Percentiles rank a stretch among this genome's conserved stretches.
Evolutionary conservation across 169 alveolate genomes (phyloP).

Genomic region (Neospora caninum): DNA sequence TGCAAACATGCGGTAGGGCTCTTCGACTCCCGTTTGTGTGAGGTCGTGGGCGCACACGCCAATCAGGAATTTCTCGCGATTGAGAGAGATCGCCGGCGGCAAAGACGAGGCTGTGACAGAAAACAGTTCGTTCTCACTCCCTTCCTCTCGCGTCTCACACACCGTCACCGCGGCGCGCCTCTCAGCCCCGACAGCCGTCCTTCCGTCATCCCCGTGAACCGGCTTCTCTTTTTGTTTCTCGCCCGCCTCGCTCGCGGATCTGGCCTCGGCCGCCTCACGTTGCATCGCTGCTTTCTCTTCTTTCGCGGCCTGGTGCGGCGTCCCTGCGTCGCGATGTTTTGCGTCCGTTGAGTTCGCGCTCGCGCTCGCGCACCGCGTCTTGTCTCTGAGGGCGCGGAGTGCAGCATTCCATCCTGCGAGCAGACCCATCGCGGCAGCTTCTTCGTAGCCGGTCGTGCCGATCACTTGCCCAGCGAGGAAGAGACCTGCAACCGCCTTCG

Average conservation of each 20-base stretch:
- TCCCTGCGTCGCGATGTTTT: neutral
- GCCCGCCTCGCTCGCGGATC: neutral
- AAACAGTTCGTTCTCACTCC: neutral
- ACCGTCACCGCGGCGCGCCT: neutral
- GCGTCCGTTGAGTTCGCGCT: neutral
- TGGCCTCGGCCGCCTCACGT: neutral
- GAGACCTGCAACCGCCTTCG: constrained; percentile 79
- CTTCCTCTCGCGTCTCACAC: neutral
- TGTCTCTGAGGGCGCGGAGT: constrained; percentile 47
- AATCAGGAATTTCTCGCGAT: neutral
- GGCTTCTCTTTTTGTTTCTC: neutral
- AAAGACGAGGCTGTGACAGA: neutral
- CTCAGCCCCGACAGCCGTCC: neutral
- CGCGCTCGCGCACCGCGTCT: neutral
- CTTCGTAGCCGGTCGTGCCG: constrained; percentile 96
- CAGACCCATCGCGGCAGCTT: constrained; percentile 92
- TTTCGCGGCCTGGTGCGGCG: neutral
- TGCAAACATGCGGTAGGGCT: constrained; percentile 21
- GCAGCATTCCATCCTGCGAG: constrained; percentile 94
- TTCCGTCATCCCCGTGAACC: neutral
- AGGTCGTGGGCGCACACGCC: constrained; percentile 40
- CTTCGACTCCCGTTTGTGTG: constrained; percentile 1
- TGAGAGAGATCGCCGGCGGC: neutral
- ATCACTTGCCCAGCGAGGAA: constrained; percentile 92
- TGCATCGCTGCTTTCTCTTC: no score